phyloP scores from a whole-genome alignment of 257 asterid species.

The Solanum pimpinellifolium region DNA sequence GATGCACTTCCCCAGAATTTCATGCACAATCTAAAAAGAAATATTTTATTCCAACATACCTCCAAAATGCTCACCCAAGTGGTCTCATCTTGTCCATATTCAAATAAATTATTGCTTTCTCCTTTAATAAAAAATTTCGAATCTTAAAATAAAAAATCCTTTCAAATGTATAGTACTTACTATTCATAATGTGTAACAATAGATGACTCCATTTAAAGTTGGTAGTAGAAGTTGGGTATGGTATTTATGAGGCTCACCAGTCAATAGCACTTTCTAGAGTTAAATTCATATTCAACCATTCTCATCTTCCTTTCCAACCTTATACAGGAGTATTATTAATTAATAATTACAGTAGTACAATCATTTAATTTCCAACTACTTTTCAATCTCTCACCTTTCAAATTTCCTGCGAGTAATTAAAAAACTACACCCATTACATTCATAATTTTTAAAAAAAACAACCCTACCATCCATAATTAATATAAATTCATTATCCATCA shows the following conservation, averaged over 20 bases:
- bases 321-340: background rate
- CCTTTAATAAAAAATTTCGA: too few relatives aligned
- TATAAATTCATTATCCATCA: background rate
- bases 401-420: background rate
- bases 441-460: background rate
- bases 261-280: background rate
- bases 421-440: background rate
- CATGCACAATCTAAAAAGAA: background rate
- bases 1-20: background rate
- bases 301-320: background rate
- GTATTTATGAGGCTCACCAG: background rate
- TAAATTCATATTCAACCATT: background rate
- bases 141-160: too few relatives aligned
- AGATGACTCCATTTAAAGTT: background rate
- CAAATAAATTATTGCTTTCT: too few relatives aligned
- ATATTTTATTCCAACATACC: background rate
- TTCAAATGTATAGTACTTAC: background rate
- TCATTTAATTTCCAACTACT: background rate
- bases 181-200: background rate
- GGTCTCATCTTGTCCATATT: too few relatives aligned
- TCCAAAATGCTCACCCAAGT: background rate
- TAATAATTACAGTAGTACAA: background rate
- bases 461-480: background rate
- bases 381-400: background rate
- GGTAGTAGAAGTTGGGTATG: background rate